A percentile compares a stretch with the other conserved stretches of the same genome.
phyloP scores from a whole-genome alignment of 2,329 filamentous ascomycete species.

The Pestalotiopsis sp. region DNA sequence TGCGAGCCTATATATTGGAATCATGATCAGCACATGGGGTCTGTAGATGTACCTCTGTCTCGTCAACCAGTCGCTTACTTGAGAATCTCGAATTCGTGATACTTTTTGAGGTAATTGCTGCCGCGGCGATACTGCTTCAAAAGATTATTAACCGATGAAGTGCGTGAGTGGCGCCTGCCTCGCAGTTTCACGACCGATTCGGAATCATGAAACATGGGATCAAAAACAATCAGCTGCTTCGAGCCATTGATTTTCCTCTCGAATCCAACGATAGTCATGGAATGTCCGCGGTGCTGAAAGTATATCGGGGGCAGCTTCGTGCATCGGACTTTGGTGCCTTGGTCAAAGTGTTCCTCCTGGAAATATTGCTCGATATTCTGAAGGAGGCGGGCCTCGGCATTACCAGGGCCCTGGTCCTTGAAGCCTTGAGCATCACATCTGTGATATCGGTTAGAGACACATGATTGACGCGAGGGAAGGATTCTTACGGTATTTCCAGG shows the following conservation, averaged over 20 bases:
- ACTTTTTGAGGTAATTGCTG: constrained; percentile 66
- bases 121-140: constrained; percentile 76
- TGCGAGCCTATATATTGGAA: background rate
- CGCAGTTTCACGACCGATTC: constrained; percentile 62
- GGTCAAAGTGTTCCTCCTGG: constrained; percentile 50
- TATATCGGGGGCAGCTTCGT: constrained; percentile 84
- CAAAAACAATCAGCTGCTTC: constrained; percentile 79
- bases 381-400: constrained; percentile 60
- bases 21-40: constrained; percentile 1
- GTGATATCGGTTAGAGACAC: background rate
- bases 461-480: background rate
- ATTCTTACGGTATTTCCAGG: constrained; percentile 64
- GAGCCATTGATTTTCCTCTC: constrained; percentile 68
- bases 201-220: constrained; percentile 78
- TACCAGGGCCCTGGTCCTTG: constrained; percentile 46
- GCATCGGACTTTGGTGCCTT: constrained; percentile 62
- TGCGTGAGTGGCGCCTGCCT: constrained; percentile 41
- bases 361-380: constrained; percentile 77
- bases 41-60: background rate
- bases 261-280: constrained; percentile 84
- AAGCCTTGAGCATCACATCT: constrained; percentile 66
- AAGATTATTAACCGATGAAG: constrained; percentile 50
- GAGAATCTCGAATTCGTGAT: constrained; percentile 78
- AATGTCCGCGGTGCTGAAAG: constrained; percentile 87
- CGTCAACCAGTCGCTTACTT: constrained; percentile 52